Evolutionary conservation across 1,139 yeast genomes (phyloP), one percentile per base, ranked within the genome.

Genomic region (Suhomyces terraborum): DNA sequence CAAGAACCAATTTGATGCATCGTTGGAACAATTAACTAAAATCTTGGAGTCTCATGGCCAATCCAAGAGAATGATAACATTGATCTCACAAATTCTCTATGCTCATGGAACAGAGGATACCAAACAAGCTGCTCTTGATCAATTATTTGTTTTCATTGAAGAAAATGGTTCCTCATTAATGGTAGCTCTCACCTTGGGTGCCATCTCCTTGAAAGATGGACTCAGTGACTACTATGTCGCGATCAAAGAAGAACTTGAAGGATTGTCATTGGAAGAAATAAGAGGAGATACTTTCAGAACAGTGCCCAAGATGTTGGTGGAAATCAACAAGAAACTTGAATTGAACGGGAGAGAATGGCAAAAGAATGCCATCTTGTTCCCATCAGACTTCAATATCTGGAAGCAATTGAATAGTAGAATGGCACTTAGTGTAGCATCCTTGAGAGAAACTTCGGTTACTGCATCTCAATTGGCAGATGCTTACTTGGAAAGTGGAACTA

Each of bases 1-100:
- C 63, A 58, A 67, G 31, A 74, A 73, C 18, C 75, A 81, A 25
- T 80, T 84, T 56, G 84, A 79, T 42, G 73, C 71, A 8, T 80
- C 97, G 0, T 62, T 93, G 41, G 79, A 74, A 4, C 82, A 83
- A 54, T 82, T 91, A 55, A 81, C 79, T 48, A 61, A 67, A 27
- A 79, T 93, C 8, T 64, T 88, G 41, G 75, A 51, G 10, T 46
- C 53, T 8, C 55, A 75, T 41, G 64, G 70, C 13, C 76, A 81
- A 16, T 75, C 77, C 8, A 73, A 75, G 47, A 75, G 82, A 47
- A 72, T 88, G n/a, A 80, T 88, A 10, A 77, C 84, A 6, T 65
- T 93, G 28, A 75, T 88, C 20, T 80, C 95, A 0, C 95, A 88
- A 55, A 84, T 89, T 1, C 70, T 93, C 40, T 84, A 85, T 69